Conservation (phyloP, 2,329 filamentous ascomycete species). For the Bipolaris oryzae region DNA sequence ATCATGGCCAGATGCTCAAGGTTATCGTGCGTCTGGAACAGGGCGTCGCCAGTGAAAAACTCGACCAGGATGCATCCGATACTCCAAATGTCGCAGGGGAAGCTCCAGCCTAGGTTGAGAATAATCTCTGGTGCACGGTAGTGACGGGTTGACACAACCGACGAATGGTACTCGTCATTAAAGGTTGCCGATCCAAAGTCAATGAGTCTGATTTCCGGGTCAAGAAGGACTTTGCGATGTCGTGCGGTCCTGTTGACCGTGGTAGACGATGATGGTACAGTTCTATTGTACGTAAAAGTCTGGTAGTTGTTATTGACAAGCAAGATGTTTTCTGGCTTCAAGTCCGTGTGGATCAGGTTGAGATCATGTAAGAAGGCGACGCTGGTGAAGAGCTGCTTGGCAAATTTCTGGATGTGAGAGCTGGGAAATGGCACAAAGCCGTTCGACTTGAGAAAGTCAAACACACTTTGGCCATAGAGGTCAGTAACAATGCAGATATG, state of each 20-base stretch:
- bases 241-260: constrained; percentile 63
- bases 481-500: constrained; percentile 89
- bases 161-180: constrained; percentile 71
- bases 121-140: constrained; percentile 73
- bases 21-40: constrained; percentile 73
- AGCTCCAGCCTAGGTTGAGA: constrained; percentile 70
- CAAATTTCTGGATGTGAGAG: constrained; percentile 97
- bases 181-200: constrained; percentile 73
- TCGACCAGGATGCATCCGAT: constrained; percentile 72
- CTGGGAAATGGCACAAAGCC: constrained; percentile 96
- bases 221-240: constrained; percentile 67
- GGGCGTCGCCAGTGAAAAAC: constrained; percentile 70
- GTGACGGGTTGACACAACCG: constrained; percentile 69
- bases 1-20: constrained; percentile 73
- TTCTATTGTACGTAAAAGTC: constrained; percentile 72
- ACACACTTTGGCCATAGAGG: constrained; percentile 89
- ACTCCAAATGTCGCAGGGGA: constrained; percentile 72
- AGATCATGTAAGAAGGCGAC: constrained; percentile 97
- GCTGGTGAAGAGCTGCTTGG: constrained; percentile 93
- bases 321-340: constrained; percentile 72
- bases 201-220: constrained; percentile 70
- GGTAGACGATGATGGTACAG: constrained; percentile 68
- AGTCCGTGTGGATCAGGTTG: constrained; percentile 90
- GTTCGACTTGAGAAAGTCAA: constrained; percentile 96
- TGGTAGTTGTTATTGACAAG: constrained; percentile 69